Base-by-base conservation (phyloP, 2,329 filamentous ascomycete genomes). In the Neonectria faginata region DNA sequence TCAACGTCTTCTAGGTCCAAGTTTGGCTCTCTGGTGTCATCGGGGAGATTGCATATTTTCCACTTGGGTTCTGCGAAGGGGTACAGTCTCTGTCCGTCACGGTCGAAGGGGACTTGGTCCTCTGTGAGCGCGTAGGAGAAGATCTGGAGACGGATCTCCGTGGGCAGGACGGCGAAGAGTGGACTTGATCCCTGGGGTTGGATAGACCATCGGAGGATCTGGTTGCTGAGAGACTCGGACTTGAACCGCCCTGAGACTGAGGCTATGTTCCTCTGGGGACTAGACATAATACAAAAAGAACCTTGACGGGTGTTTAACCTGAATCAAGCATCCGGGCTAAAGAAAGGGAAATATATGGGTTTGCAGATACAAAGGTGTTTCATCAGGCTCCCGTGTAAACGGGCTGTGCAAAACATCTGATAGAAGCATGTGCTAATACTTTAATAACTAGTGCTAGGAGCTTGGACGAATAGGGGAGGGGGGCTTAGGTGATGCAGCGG, bases 381-480 rank as follows among this genome's bases (percentile, higher is more conserved):
- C 5, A 39, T n/a, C 36, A 48, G 16, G 44, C 55, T 27, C 9
- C 31, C 44, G 22, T 51, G 27, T 44, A n/a, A 53, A 42, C 10
- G n/a, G 39, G 39, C 39, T 42, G n/a, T 42, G 39, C n/a, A 42
- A 2, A 18, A 20, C 39, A 20, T 42, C 39, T 42, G 39, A 42
- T 42, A 42, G 39, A 42, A 9, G 39, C 39, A 42, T 42, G 39
- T 42, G 39, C 39, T 8, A 20, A 18, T 42, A 5, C 36, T 42
- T 6, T n/a, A 18, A 41, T n/a, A 18, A 41, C 6, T 41, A 2
- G 2, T n/a, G 7, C 3, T 33, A 36, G 25, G 55, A 45, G 51
- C 31, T 45, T 58, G 27, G 33, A 14, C 67, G 58, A 68, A 67
- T 66, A 20, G 54, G 25, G 57, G 52, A 20, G 54, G 25, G 57